Percentiles rank a stretch among this genome's conserved stretches.
These are phyloP conservation scores for Aspergillus costaricaensis DNA, from an alignment of 2,329 filamentous ascomycete species.

Conservation along the genomic window DNA sequence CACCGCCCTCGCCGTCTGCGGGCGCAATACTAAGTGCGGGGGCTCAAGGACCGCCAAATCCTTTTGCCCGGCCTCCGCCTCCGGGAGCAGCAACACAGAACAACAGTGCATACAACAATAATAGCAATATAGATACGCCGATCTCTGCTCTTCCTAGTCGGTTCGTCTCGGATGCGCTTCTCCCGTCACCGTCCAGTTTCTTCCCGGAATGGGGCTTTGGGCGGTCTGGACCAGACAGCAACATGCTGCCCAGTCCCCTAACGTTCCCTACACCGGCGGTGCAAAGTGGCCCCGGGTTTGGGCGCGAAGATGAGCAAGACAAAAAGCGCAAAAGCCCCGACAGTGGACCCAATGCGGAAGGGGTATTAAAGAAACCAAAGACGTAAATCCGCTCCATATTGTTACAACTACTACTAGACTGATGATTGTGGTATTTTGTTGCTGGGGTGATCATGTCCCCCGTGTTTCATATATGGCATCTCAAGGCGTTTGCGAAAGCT, in stretches of 20 bases:
- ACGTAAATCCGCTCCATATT: constrained; percentile 25
- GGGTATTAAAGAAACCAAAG: constrained; percentile 43
- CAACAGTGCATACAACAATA: constrained; percentile 45
- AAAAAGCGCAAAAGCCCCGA: constrained; percentile 49
- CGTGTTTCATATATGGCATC: constrained; percentile 22
- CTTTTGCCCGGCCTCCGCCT: constrained; percentile 84
- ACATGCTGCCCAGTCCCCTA: constrained; percentile 86
- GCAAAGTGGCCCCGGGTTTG: constrained; percentile 43
- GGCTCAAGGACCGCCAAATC: constrained; percentile 89
- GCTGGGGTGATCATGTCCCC: constrained; percentile 1
- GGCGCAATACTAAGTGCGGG: constrained; percentile 85
- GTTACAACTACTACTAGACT: constrained; percentile 5
- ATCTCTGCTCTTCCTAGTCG: constrained; percentile 92
- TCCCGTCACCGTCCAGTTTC: constrained; percentile 89
- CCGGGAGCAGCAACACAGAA: constrained; percentile 52
- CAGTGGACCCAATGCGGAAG: constrained; percentile 34
- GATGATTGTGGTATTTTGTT: constrained; percentile 12
- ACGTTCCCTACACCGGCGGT: constrained; percentile 81
- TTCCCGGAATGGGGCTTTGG: constrained; percentile 87
- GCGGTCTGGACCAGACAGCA: constrained; percentile 65
- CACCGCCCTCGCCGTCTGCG: constrained; percentile 88
- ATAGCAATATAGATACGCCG: constrained; percentile 66
- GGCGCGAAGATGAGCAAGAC: constrained; percentile 46
- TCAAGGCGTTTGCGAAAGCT: constrained; percentile 21
- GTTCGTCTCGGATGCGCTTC: constrained; percentile 82